Base-by-base conservation (phyloP, 768 basidiomycete species). In the Leucocoprinus sp. region DNA sequence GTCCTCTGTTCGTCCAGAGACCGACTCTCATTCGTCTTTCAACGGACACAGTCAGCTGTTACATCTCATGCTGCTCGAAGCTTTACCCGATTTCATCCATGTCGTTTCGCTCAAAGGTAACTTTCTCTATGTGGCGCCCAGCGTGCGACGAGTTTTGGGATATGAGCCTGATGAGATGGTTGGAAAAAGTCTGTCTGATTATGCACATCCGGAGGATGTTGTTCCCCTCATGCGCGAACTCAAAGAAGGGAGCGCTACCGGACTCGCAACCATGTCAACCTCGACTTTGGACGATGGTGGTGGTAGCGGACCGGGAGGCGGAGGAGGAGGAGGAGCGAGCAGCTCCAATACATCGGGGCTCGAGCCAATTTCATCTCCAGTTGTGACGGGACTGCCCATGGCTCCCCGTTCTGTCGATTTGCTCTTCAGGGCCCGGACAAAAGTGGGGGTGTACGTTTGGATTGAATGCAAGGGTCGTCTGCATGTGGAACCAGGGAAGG, bases 401-500 rank as follows among this genome's bases (percentile, higher is more conserved):
- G 43, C 54, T 23, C 78, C 80, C 1, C 74, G 78, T 42, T 66
- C 73, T 0, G 88, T 96, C 34, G 85, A 91, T 58, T 68, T 97
- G 9, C 75, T 97, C 28, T 97, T 91, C 67, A 73, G 95, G 2
- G 86, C 89, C 6, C 71, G 74, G 23, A 76, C 83, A 5, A 90
- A 86, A 60, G 54, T 62, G 37, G 76, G 70, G 0, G 27, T 52
- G 1, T 93, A 84, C 63, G 74, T 92, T 15, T 99, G 95, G 95
- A 70, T 98, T 12, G 91, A 96, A 60, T 84, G 82, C 40, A 71
- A 83, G n/a, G 95, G 95, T 1, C 71, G 89, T 23, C 71, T 98
- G 31, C 85, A 93, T 55, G 76, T 88, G 45, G 95, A 99, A 66
- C 84, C 91, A 0, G 91, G 92, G 1, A 97, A 97, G 58, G 92